Base-by-base conservation (phyloP, 1,284 basidiomycete genomes). In the Boletus hoseneyae region DNA sequence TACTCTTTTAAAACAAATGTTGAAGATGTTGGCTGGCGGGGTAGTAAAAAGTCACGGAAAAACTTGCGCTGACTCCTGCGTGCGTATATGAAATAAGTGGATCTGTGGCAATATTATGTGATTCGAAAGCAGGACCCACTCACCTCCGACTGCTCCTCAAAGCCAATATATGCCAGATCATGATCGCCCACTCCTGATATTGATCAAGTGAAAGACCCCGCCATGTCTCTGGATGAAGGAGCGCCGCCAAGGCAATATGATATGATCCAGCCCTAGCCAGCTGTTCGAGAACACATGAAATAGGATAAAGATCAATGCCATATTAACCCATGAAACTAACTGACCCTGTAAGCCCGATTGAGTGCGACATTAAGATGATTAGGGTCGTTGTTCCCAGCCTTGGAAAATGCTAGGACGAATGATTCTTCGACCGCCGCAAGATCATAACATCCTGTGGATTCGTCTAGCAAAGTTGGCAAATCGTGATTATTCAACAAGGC, bases 131-230 rank as follows among this genome's bases (percentile, higher is more conserved):
- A 42, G 23, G 41, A 53, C 30, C 21, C 49, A 61, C 74, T 45
- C 61, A 87, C 87, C 83, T 77, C 48, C 89, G 80, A 53, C 77
- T 81, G 12, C 83, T 79, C 34, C 84, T 78, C 51, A 88, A 66
- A 18, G 77, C 76, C 33, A 91, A 71, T 49, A 87, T 78, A 58
- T 86, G 79, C 88, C 89, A 91, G 33, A 90, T 76, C 61, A 85
- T 79, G 48, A 76, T 72, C 13, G 84, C 82, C 88, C 88, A 91
- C 33, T 74, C 67, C 27, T 72, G 70, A 64, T 87, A 87, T 62
- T 87, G 83, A 36, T 76, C 69, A 18, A 87, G 62, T 10, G 74
- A 72, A 41, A 91, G 68, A 6, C 83, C 80, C 5, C 74, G 71
- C 88, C 89, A 91, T 15, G 83, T 78, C 34, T 76, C 71, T 3